These are phyloP conservation scores for Termitomyces sp. DNA, from an alignment of 768 basidiomycete genomes.

Conservation along the genomic window DNA sequence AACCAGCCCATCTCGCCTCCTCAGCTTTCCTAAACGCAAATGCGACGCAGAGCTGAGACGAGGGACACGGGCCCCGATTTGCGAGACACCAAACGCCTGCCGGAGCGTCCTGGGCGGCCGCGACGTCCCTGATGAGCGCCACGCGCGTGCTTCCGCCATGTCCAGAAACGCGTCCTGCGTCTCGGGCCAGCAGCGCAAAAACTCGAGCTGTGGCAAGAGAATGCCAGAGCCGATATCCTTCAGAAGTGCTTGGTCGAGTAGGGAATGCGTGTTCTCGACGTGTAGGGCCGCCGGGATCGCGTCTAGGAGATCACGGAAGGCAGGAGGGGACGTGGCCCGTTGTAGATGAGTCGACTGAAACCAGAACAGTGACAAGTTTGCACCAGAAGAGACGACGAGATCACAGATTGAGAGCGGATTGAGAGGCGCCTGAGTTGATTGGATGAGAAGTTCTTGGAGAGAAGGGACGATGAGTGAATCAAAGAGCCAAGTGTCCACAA, in stretches of 20 bases:
- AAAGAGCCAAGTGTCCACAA: slow-evolving; percentile 3
- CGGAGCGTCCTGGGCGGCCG: background rate
- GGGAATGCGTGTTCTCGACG: background rate
- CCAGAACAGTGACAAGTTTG: background rate
- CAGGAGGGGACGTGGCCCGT: background rate
- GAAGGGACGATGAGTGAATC: slow-evolving; percentile 3
- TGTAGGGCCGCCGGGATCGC: background rate
- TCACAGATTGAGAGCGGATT: background rate
- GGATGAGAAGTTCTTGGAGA: slow-evolving; percentile 1
- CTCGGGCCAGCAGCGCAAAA: slow-evolving; percentile 2
- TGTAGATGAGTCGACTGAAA: slow-evolving; percentile 1
- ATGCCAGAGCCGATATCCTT: background rate
- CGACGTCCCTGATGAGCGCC: background rate
- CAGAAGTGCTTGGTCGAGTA: background rate
- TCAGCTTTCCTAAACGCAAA: background rate
- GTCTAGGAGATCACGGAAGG: background rate
- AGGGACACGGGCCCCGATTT: background rate
- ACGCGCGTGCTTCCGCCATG: slow-evolving; percentile 3
- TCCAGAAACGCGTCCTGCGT: slow-evolving; percentile 1
- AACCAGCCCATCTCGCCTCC: background rate
- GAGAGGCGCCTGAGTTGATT: background rate
- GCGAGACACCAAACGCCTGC: slow-evolving; percentile 3
- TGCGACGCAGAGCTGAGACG: background rate
- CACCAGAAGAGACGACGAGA: background rate
- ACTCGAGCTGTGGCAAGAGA: slow-evolving; percentile 1